Evolutionary conservation across 1,139 yeast species (phyloP), one percentile per base, ranked within the genome.

Genomic region (Protomyces pachydermus): DNA sequence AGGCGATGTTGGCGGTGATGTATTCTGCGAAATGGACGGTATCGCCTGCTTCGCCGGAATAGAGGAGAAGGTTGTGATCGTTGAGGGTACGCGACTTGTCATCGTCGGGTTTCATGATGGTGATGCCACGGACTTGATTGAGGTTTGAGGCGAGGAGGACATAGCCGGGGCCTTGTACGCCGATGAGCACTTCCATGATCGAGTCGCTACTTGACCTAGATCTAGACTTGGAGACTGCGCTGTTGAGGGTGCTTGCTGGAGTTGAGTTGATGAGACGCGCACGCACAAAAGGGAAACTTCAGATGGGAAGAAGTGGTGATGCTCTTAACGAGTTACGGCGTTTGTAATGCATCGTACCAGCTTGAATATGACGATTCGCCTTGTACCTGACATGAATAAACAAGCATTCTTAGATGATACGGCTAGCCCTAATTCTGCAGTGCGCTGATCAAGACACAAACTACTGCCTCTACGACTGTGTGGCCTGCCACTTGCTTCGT

Each of bases 21-120:
- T 68, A 60, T 35, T 66, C 65, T 20, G 66, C 65, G 45, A 66
- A 64, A 51, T 61, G 50, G 32, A 46, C 78, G 14, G 98, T 89
- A 74, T 93, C 99, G 66, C 98, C 98, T 3, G 97, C 82, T 75
- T 93, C 98, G 65, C 99, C 99, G 3, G 96, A 87, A 77, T 79
- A 91, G 60, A 97, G 97, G 79, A 93, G 81, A 70, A 91, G 80
- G 67, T 89, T 83, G 73, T 88, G 95, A 58, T 84, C 82, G 71
- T 89, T 89, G 70, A 93, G 80, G 56, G 76, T 78, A 69, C 95
- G 79, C 12, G 98, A 91, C 78, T 93, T 93, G 76, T 90, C 96
- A 76, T 93, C 98, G 58, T 83, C 82, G 60, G 84, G 86, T 73
- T 91, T 91, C 71, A 93, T 79, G 55, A 93, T 84, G 10, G 97